Evolutionary conservation across 2,329 filamentous ascomycete species (phyloP).

Genomic region (Fusarium nelsonii): DNA sequence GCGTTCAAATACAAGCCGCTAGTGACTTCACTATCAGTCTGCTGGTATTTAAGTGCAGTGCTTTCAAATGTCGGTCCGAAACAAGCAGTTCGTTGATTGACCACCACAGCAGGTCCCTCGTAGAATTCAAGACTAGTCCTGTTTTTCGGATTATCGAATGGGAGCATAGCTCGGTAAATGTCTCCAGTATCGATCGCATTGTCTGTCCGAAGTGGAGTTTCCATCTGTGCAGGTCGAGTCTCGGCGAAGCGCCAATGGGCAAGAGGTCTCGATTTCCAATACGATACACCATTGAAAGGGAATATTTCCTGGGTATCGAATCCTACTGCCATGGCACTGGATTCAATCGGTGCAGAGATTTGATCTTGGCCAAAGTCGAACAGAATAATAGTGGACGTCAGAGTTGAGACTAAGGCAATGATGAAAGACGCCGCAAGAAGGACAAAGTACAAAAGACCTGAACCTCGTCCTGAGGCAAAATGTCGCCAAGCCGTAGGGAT

Average conservation of each 20-base stretch:
- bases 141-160: not conserved
- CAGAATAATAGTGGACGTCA: conserved; percentile 32
- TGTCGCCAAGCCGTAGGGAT: conserved; percentile 16
- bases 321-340: not conserved
- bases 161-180: conserved; percentile 11
- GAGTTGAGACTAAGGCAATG: conserved; percentile 6
- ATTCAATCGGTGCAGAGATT: not conserved
- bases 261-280: conserved; percentile 25
- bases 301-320: conserved; percentile 1
- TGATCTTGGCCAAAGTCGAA: conserved; percentile 19
- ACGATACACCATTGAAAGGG: conserved; percentile 15
- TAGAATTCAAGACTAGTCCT: conserved; percentile 16
- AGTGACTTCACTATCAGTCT: not conserved
- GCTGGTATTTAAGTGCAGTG: not conserved
- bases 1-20: conserved; percentile 12
- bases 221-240: not conserved
- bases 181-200: conserved; percentile 11
- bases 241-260: conserved; percentile 32
- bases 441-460: conserved; percentile 1
- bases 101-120: conserved; percentile 8
- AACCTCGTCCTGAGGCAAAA: not conserved
- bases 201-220: not conserved
- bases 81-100: conserved; percentile 11
- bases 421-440: not conserved
- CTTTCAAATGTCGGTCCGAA: not conserved